phyloP scores from a whole-genome alignment of 371 early-diverging fungal genomes.

The Lichtheimia hyalospora region DNA sequence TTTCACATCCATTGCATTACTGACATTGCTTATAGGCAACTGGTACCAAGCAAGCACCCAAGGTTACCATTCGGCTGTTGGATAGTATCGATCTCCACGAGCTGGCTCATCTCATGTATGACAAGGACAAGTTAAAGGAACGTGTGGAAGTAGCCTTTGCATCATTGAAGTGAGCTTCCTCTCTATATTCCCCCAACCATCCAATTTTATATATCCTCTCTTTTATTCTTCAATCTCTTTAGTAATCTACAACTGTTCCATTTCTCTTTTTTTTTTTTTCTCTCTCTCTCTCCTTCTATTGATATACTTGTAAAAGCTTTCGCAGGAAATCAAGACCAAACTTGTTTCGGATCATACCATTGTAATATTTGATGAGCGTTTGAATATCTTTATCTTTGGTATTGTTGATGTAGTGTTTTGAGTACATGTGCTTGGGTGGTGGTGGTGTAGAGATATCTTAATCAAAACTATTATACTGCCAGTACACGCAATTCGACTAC shows the following conservation, averaged over 20 bases:
- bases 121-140: conserved; percentile 26
- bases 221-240: conserved; percentile 2
- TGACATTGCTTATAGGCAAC: conserved; percentile 22
- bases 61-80: conserved; percentile 35
- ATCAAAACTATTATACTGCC: too few relatives aligned
- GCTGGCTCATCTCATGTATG: conserved; percentile 42
- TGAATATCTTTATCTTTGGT: too few relatives aligned
- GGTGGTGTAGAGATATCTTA: too few relatives aligned
- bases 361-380: too few relatives aligned
- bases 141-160: conserved; percentile 32
- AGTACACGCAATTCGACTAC: too few relatives aligned
- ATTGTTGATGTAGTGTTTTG: too few relatives aligned
- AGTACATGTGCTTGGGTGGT: too few relatives aligned
- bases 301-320: neutral
- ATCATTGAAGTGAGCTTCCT: conserved; percentile 10
- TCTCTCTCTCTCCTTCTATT: neutral
- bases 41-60: conserved; percentile 33
- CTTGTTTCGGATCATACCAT: too few relatives aligned
- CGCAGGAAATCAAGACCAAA: neutral
- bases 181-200: conserved; percentile 6
- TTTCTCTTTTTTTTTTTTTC: neutral
- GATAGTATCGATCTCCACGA: conserved; percentile 27
- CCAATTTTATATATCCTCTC: conserved; percentile 6
- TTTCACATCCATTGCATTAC: neutral
- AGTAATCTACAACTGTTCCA: conserved; percentile 1